Evolutionary conservation across 2,329 filamentous ascomycete genomes (phyloP).

Genomic region (Aureobasidium uvarum): DNA sequence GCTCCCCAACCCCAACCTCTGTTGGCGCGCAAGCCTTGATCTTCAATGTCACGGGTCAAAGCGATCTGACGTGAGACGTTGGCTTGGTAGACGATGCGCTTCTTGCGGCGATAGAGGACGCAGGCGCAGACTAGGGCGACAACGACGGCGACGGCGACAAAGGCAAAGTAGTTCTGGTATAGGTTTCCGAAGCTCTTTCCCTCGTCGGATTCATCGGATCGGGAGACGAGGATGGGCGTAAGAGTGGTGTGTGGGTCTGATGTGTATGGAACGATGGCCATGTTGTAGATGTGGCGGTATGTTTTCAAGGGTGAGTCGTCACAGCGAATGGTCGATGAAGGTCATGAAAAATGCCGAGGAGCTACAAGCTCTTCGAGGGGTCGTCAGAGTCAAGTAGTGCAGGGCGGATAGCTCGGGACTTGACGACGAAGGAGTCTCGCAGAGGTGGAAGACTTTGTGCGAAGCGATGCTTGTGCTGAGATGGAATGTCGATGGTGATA

Average conservation of each 20-base stretch:
- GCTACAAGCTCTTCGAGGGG: not conserved
- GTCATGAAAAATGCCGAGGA: not conserved
- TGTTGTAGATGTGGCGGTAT: not conserved
- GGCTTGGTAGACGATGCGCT: constrained; percentile 30
- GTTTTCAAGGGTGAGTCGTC: not conserved
- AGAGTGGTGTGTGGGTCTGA: not conserved
- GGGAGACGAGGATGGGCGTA: not conserved
- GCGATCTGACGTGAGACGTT: constrained; percentile 37
- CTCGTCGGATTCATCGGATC: not conserved
- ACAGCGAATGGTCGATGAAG: not conserved
- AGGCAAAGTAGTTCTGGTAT: constrained; percentile 56
- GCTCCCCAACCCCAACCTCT: constrained; percentile 23
- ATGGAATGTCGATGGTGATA: too few relatives aligned
- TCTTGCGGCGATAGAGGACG: constrained; percentile 47
- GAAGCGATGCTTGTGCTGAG: not conserved
- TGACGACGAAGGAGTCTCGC: not conserved
- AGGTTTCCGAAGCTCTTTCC: constrained; percentile 31
- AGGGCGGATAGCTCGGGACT: constrained; percentile 4
- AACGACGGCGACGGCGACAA: constrained; percentile 54
- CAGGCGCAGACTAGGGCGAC: constrained; percentile 47
- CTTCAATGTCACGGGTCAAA: constrained; percentile 40
- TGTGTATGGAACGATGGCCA: not conserved
- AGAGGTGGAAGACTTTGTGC: not conserved
- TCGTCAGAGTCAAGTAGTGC: not conserved
- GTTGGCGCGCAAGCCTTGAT: constrained; percentile 31